phyloP scores from a whole-genome alignment of 1,284 basidiomycete genomes.

The Salmacisia buchloeana region DNA sequence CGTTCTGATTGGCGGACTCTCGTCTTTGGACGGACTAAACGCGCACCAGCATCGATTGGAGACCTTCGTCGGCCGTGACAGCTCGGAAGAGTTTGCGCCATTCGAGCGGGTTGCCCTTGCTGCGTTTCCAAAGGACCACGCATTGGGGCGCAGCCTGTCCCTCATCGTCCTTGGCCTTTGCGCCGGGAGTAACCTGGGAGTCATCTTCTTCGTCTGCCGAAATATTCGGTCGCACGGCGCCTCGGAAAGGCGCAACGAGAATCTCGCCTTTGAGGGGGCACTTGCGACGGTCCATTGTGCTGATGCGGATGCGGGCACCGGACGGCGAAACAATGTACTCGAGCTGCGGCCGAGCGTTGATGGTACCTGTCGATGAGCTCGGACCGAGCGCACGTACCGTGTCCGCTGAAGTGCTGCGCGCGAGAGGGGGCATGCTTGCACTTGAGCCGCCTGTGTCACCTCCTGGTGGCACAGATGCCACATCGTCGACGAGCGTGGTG shows the following conservation, averaged over 20 bases:
- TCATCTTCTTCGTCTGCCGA: background rate
- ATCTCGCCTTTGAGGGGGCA: constrained; percentile 45
- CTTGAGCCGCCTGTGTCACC: background rate
- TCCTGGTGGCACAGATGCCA: no score
- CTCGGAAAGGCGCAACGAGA: constrained; percentile 31
- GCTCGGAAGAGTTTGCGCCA: constrained; percentile 50
- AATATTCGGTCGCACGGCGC: background rate
- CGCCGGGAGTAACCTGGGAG: constrained; percentile 5
- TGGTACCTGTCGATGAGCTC: background rate
- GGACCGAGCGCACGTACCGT: background rate
- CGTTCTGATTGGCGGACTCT: no score
- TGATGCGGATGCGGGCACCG: constrained; percentile 36
- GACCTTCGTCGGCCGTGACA: constrained; percentile 3
- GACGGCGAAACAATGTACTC: constrained; percentile 1
- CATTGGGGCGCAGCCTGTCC: constrained; percentile 15
- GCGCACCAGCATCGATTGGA: constrained; percentile 5
- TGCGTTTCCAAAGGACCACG: constrained; percentile 46
- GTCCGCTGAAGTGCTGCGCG: no score
- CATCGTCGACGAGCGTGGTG: background rate
- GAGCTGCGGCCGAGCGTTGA: background rate
- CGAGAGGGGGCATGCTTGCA: background rate
- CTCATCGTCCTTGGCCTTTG: constrained; percentile 9
- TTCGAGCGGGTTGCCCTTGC: constrained; percentile 51
- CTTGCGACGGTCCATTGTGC: constrained; percentile 45
- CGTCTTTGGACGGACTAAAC: background rate